Evolutionary conservation across 495 filamentous ascomycete species (phyloP), one percentile per base, ranked within the genome.

Genomic region (Xylaria castorea): DNA sequence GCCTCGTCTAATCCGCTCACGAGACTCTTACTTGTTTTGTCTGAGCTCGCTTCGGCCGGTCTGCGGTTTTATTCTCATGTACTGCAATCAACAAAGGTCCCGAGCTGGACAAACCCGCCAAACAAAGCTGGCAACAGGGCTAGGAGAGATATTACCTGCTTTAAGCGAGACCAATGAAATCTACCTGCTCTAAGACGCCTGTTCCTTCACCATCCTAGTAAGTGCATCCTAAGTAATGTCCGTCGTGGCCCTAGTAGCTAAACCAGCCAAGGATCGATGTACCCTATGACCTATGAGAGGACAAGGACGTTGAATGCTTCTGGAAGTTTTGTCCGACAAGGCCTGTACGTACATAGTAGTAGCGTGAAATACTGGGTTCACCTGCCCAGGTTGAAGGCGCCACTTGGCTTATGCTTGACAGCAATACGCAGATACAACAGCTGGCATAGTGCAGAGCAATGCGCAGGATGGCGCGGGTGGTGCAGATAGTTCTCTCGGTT

Each of bases 91-190:
- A 55, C 30, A 7, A 50, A 27, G 32, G 46, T 2, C 27, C 9
- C 38, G 20, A 30, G 30, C 38, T 67, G 32, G 64, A 53, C 30
- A 34, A 53, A 36, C 14, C 30, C 46, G 46, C 64, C 30, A 67
- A 55, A 67, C 27, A 55, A 32, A 67, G n/a, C 30, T 55, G 32
- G 20, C 30, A 30, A 38, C 64, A 51, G 46, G 64, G 46, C 64
- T 66, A 36, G 48, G 7, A 12, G 48, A 53, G 65, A 66, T 34
- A 51, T 66, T 66, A 53, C 64, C 25, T 32, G 6, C 7, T 22
- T 66, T 66, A 51, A 53, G 64, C 64, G 44, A 66, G 30, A 36
- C 64, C 44, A 66, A 66, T 67, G 46, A 67, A n/a, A 25, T 42
- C 48, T 38, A 6, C 14, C 48, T 18, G 20, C 50, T 48, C 66